These are phyloP conservation scores for Nemania abortiva DNA, from an alignment of 2,329 filamentous ascomycete genomes.

Conservation along the genomic window DNA sequence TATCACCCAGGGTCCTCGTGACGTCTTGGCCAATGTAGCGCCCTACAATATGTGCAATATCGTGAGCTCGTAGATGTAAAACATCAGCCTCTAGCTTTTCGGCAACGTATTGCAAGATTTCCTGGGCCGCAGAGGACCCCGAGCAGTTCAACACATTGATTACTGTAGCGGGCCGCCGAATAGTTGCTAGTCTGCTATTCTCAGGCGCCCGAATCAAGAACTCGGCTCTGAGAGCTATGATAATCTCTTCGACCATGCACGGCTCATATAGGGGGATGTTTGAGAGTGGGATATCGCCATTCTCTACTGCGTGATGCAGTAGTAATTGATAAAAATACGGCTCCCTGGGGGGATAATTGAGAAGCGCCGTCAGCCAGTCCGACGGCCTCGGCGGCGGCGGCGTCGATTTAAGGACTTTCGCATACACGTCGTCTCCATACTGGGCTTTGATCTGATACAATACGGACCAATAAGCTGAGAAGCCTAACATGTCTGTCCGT, in stretches of 20 bases:
- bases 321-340: slow-evolving; percentile 17
- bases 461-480: slow-evolving; percentile 25
- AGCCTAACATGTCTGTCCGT: slow-evolving; percentile 22
- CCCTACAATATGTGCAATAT: slow-evolving; percentile 76
- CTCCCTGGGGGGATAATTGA: not conserved
- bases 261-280: slow-evolving; percentile 39
- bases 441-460: slow-evolving; percentile 12
- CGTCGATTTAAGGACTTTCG: slow-evolving; percentile 12
- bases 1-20: slow-evolving; percentile 58
- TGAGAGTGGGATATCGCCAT: slow-evolving; percentile 28
- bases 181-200: slow-evolving; percentile 41
- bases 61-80: slow-evolving; percentile 75
- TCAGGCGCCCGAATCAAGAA: slow-evolving; percentile 45
- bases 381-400: slow-evolving; percentile 10
- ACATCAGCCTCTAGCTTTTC: slow-evolving; percentile 73
- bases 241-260: slow-evolving; percentile 43
- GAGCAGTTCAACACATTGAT: slow-evolving; percentile 46
- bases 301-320: slow-evolving; percentile 19
- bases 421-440: slow-evolving; percentile 5
- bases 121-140: slow-evolving; percentile 42
- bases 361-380: slow-evolving; percentile 14
- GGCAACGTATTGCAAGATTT: slow-evolving; percentile 68
- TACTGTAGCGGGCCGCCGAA: slow-evolving; percentile 49
- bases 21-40: slow-evolving; percentile 75
- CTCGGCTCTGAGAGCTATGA: slow-evolving; percentile 45